These are phyloP conservation scores for Acer negundo DNA, from an alignment of 345 rosid genomes.

Conservation along the genomic window DNA sequence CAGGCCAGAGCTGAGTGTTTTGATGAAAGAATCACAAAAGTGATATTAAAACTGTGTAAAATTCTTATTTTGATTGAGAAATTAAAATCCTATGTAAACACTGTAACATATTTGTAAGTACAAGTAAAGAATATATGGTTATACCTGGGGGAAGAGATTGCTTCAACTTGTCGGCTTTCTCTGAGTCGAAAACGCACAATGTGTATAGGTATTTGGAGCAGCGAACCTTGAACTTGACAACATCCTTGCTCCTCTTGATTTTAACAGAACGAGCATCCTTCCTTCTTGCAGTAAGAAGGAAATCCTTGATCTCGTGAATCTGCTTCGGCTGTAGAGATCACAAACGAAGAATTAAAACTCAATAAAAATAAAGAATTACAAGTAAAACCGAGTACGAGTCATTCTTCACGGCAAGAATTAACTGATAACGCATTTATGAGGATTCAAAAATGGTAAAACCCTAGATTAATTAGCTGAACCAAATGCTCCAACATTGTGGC, in stretches of 20 bases:
- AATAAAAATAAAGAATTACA: not conserved
- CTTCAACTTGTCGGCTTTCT: conserved; percentile 72
- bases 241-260: conserved; percentile 66
- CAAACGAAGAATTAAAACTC: not conserved
- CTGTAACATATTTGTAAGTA: too few species aligned
- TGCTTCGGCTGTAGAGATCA: conserved; percentile 53
- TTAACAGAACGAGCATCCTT: conserved; percentile 73
- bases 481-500: not conserved
- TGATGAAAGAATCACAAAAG: not conserved
- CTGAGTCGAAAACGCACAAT: conserved; percentile 56
- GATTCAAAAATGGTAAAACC: not conserved
- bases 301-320: conserved; percentile 68
- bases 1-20: not conserved
- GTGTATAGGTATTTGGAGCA: conserved; percentile 71
- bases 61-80: too few species aligned
- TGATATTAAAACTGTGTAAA: not conserved
- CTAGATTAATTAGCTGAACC: not conserved
- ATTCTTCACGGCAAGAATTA: not conserved
- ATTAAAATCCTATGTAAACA: not conserved
- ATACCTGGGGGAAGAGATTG: conserved; percentile 71
- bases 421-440: not conserved
- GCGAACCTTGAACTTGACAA: conserved; percentile 67
- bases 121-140: too few species aligned
- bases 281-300: conserved; percentile 69
- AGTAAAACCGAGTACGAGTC: not conserved